phyloP scores from a whole-genome alignment of 164 flowering plant genomes.

The Cinnamomum chago region DNA sequence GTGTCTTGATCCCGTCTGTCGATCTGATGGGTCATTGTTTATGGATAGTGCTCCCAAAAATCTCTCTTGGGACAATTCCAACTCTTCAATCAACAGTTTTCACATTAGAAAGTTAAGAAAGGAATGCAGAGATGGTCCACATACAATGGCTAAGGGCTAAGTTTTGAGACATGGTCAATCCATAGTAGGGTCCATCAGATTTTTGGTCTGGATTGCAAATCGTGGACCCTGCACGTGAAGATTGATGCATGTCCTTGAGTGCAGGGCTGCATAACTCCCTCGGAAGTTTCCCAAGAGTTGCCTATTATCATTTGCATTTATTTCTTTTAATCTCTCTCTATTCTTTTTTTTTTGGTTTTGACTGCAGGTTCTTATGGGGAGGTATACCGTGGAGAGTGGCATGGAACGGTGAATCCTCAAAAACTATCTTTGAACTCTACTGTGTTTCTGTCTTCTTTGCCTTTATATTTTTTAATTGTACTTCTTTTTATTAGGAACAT shows the following conservation, averaged over 20 bases:
- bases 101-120: neutral
- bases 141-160: neutral
- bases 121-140: neutral
- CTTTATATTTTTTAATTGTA: neutral
- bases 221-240: neutral
- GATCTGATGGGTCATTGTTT: neutral
- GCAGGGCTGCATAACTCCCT: neutral
- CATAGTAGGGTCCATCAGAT: neutral
- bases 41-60: neutral
- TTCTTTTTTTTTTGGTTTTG: neutral
- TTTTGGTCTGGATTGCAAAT: neutral
- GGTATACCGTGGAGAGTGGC: slow-evolving; percentile 97
- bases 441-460: too few relatives aligned
- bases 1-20: neutral
- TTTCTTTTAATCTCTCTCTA: neutral
- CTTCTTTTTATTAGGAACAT: too few relatives aligned
- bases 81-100: neutral
- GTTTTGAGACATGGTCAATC: neutral
- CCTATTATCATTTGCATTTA: neutral
- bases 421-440: neutral
- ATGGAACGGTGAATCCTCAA: slow-evolving; percentile 81
- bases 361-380: slow-evolving; percentile 94
- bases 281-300: neutral
- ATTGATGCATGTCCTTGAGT: neutral
- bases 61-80: neutral